phyloP scores from a whole-genome alignment of 495 filamentous ascomycete genomes.

The Neurospora hispaniola region DNA sequence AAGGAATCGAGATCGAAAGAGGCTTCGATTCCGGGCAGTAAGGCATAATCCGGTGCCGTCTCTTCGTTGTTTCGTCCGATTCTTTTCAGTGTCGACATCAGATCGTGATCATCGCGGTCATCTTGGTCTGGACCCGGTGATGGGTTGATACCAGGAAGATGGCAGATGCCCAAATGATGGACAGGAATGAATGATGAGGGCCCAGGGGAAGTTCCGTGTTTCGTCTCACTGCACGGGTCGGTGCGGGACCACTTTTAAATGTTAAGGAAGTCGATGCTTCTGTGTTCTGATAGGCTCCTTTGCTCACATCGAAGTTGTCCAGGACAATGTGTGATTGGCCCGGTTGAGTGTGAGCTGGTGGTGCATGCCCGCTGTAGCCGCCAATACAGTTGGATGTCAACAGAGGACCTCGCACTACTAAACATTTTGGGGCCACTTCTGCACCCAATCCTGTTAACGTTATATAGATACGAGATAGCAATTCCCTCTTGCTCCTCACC shows the following conservation, averaged over 20 bases:
- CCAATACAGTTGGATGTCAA: neutral
- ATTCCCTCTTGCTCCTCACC: neutral
- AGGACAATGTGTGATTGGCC: conserved; percentile 17
- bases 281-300: conserved; percentile 13
- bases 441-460: neutral
- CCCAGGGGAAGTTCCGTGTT: conserved; percentile 3
- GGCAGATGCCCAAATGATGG: neutral
- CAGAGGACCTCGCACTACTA: neutral
- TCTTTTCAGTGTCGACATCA: neutral
- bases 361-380: neutral
- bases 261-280: neutral
- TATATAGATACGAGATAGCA: neutral
- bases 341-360: conserved; percentile 12
- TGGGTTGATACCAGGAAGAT: neutral
- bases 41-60: neutral
- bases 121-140: neutral
- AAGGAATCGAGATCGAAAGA: neutral
- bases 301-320: conserved; percentile 8
- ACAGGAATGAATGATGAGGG: neutral
- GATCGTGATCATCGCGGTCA: neutral
- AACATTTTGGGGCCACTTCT: neutral
- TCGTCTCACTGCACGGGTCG: conserved; percentile 7
- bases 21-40: neutral
- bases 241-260: conserved; percentile 9
- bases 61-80: neutral